phyloP scores from a whole-genome alignment of 2,329 filamentous ascomycete species.

The Arthrocladium fulminans region DNA sequence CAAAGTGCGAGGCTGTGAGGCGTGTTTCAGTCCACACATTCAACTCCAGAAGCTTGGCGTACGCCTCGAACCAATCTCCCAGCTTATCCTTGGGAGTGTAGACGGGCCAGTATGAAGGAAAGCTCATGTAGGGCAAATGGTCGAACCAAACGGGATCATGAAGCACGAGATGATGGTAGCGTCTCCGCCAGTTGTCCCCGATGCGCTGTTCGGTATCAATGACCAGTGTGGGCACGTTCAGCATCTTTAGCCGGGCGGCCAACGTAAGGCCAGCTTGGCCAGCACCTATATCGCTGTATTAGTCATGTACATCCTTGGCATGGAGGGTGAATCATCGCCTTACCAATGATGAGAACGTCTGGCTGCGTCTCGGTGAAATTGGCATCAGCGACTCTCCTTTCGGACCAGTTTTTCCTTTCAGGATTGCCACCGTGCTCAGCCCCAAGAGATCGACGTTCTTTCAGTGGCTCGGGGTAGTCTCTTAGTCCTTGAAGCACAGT shows the following conservation, averaged over 20 bases:
- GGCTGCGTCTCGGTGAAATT: conserved; percentile 47
- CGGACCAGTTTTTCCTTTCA: conserved; percentile 52
- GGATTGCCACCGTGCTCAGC: conserved; percentile 46
- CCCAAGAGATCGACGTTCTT: conserved; percentile 44
- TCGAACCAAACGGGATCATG: conserved; percentile 56
- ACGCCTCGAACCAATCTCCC: conserved; percentile 59
- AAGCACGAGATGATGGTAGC: conserved; percentile 57
- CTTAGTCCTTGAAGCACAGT: conserved; percentile 49
- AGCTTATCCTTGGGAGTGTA: conserved; percentile 66
- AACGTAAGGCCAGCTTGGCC: conserved; percentile 39
- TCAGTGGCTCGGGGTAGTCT: conserved; percentile 44
- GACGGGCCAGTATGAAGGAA: conserved; percentile 57
- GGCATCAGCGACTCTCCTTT: conserved; percentile 41
- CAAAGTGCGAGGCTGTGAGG: conserved; percentile 42
- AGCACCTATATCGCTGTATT: too few species aligned
- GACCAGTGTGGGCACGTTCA: conserved; percentile 36
- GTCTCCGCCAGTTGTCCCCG: conserved; percentile 39
- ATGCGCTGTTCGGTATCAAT: conserved; percentile 36
- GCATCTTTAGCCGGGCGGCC: conserved; percentile 36
- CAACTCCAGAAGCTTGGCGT: conserved; percentile 56
- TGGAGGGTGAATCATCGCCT: too few species aligned
- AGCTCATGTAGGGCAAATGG: conserved; percentile 54
- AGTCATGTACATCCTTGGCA: too few species aligned
- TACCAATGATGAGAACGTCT: conserved; percentile 53
- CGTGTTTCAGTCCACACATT: conserved; percentile 55